Conservation (phyloP, 257 asterid species). For the Osmanthus fragrans region DNA sequence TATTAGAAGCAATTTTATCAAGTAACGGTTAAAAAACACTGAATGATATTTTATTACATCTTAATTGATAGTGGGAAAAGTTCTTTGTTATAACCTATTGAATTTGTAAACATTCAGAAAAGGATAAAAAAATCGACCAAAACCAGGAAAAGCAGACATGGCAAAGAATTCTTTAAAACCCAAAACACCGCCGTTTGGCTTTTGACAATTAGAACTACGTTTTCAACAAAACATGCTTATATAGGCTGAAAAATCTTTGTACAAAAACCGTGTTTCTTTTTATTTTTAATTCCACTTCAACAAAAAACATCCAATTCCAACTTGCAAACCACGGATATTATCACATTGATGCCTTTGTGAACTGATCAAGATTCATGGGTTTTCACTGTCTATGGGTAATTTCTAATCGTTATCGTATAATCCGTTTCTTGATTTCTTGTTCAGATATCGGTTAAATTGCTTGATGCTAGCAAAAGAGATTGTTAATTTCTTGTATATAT, state of each 20-base stretch:
- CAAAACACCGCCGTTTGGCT: not conserved
- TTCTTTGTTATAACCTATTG: too few relatives aligned
- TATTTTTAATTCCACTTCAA: not conserved
- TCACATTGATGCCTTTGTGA: not conserved
- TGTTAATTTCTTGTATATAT: not conserved
- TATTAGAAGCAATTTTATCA: too few relatives aligned
- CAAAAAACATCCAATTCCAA: not conserved
- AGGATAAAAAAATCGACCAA: not conserved
- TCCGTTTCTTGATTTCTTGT: not conserved
- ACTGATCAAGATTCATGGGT: constrained; percentile 5
- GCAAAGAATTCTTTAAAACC: not conserved
- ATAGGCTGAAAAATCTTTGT: not conserved
- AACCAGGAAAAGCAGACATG: not conserved
- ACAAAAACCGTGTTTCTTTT: not conserved
- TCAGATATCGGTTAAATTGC: not conserved
- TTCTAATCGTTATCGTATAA: not conserved
- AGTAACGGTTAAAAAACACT: too few relatives aligned
- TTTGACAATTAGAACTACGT: too few relatives aligned
- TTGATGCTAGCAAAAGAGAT: not conserved
- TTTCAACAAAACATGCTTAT: not conserved
- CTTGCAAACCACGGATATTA: not conserved
- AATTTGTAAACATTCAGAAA: too few relatives aligned
- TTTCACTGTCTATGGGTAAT: not conserved
- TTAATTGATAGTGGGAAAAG: too few relatives aligned
- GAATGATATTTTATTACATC: too few relatives aligned